Conservation (phyloP, 306 rosid genomes). For the Dryas octopetala region DNA sequence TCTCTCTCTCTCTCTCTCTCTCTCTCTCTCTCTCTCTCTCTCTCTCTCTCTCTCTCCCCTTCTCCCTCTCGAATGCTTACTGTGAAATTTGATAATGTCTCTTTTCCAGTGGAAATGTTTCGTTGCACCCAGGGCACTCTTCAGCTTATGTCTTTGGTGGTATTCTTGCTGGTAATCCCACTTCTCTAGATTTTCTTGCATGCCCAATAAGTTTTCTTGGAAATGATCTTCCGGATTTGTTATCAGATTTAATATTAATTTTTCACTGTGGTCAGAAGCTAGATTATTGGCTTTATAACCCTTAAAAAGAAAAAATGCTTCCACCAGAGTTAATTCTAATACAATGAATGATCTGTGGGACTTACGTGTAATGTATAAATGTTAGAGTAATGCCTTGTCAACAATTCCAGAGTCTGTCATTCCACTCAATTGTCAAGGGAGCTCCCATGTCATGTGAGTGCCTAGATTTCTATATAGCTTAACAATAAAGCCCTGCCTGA, state of each 20-base stretch:
- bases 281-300: background rate
- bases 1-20: background rate
- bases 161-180: slow-evolving; percentile 85
- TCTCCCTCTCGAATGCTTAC: slow-evolving; percentile 26
- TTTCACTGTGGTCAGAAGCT: slow-evolving; percentile 12
- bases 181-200: slow-evolving; percentile 30
- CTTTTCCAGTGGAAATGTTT: slow-evolving; percentile 78
- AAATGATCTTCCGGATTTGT: background rate
- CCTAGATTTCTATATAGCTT: slow-evolving; percentile 5
- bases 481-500: slow-evolving; percentile 6
- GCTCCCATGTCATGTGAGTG: background rate
- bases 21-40: background rate
- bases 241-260: slow-evolving; percentile 4
- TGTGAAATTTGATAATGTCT: slow-evolving; percentile 28
- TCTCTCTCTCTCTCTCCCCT: background rate
- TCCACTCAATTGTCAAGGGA: slow-evolving; percentile 17
- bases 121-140: slow-evolving; percentile 56
- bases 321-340: background rate
- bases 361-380: background rate
- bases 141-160: slow-evolving; percentile 76
- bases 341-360: background rate
- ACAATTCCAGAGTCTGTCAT: slow-evolving; percentile 9
- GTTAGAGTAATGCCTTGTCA: background rate
- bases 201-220: slow-evolving; percentile 26
- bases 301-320: background rate